A percentile compares a stretch with the other conserved stretches of the same genome.
phyloP scores from a whole-genome alignment of 2,329 filamentous ascomycete genomes.

The Pestalotiopsis sp. region DNA sequence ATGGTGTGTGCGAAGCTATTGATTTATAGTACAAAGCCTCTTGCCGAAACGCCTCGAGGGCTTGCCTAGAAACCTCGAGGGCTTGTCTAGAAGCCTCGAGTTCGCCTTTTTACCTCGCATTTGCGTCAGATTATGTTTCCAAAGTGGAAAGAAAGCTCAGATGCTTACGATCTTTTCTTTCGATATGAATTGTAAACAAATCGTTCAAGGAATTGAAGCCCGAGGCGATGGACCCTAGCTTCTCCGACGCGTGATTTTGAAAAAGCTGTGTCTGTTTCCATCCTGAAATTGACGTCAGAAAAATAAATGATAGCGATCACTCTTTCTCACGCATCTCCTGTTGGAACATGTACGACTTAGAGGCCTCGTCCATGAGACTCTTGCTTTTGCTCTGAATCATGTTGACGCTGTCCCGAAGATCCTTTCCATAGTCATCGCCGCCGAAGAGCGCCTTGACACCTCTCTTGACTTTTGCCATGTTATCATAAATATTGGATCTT shows the following conservation, averaged over 20 bases:
- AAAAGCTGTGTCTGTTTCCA: background rate
- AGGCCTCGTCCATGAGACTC: slow-evolving; percentile 10
- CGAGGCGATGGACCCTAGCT: background rate
- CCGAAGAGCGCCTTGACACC: background rate
- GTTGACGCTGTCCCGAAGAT: slow-evolving; percentile 8
- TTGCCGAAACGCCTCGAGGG: slow-evolving; percentile 5
- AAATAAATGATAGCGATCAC: background rate
- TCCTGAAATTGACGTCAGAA: background rate
- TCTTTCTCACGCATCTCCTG: background rate
- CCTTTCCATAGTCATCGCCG: slow-evolving; percentile 8
- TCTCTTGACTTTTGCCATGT: background rate
- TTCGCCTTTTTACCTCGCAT: no score
- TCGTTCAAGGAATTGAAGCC: background rate
- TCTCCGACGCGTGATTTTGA: background rate
- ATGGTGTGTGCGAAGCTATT: no score
- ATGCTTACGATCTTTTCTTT: background rate
- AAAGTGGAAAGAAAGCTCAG: no score
- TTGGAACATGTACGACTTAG: slow-evolving; percentile 15
- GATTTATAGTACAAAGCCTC: background rate
- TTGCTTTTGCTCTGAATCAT: slow-evolving; percentile 12
- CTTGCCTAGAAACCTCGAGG: slow-evolving; percentile 9
- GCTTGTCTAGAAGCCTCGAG: background rate
- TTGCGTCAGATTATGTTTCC: no score
- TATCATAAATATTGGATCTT: background rate
- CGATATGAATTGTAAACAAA: background rate